Evolutionary conservation across 495 filamentous ascomycete species (phyloP), one percentile per base, ranked within the genome.

Genomic region (Aspergillus campestris): DNA sequence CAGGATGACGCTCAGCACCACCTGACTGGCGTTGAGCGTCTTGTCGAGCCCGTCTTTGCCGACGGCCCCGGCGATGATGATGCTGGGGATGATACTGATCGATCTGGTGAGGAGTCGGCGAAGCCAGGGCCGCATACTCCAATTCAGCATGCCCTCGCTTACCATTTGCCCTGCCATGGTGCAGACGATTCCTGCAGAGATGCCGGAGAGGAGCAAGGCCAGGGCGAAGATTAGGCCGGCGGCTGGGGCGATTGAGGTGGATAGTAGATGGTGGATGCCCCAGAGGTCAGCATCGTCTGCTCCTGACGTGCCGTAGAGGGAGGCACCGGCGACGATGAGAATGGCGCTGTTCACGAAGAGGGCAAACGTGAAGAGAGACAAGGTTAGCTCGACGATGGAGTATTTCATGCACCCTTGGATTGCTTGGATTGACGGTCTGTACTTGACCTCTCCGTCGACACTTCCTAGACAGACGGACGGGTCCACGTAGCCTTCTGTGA

Each of bases 271-370:
- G 60, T 95, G 81, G 51, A 95, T 92, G 14, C 78, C 79, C 59
- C 91, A 94, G 31, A 95, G 79, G 46, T 89, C 83, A 12, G 84
- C 87, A 45, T 75, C 65, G 30, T 71, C 63, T 3, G 81, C 79
- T 9, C 71, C 68, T 3, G 69, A 55, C 13, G 71, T 75, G 28
- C 63, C 58, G 52, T 80, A 88, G 0, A 95, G 79, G 1, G 84
- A 81, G 5, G 88, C 82, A 31, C 88, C 89, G 2, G 89, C 85
- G 13, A 89, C 84, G 58, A 95, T 92, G 38, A 95, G 79, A 56
- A 95, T 95, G 44, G 89, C 76, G 47, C 80, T 85, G 67, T 95
- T 95, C 55, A 95, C 87, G 51, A 95, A 95, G n/a, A 94, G 78
- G 6, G 89, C 89, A 56, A 94, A 92, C 12, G 87, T 87, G 57